Base-by-base conservation (phyloP, 805 yeast genomes). In the Kodamaea laetipori region DNA sequence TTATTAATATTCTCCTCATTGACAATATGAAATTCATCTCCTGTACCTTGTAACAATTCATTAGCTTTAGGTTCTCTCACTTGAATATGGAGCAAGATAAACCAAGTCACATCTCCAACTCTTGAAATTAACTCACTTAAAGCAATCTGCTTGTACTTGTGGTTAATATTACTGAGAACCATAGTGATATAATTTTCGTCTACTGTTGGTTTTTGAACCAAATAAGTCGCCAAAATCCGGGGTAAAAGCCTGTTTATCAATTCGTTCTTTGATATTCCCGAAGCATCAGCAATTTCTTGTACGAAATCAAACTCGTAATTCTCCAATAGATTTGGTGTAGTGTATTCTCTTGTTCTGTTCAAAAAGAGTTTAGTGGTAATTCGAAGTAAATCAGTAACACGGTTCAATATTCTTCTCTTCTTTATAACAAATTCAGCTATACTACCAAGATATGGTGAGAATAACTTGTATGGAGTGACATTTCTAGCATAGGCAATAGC, bases 361-460 rank as follows among this genome's bases (percentile, higher is more conserved):
- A 90, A 66, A 41, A 94, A 85, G 13, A 78, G 79, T 13, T 70
- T 72, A 3, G 74, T 68, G 1, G 86, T 73, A 36, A 88, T 77
- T 0, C 81, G 85, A 13, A 89, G 72, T 8, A 88, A 66, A 19
- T 79, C 81, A 5, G 90, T 78, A 12, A 92, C 69, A 45, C 78
- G 74, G 18, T 70, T 69, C 19, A 88, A 74, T 42, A 86, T 67
- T 4, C 71, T 65, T 0, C 82, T 79, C 43, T 77, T 77, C 48
- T 78, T 78, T 3, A 88, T 81, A 12, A 88, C 72, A 17, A 76
- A 75, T 33, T 80, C 76, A 28, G 90, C 77, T 6, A 90, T 70
- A 26, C 82, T 76, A 2, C 92, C 90, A 54, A 94, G 74, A 48
- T 80, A 86, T 0, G 96, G 96, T 6, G 86, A 80, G 15, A 89